Evolutionary conservation across 768 basidiomycete genomes (phyloP).

Genomic region (Antrodiella citrinella): DNA sequence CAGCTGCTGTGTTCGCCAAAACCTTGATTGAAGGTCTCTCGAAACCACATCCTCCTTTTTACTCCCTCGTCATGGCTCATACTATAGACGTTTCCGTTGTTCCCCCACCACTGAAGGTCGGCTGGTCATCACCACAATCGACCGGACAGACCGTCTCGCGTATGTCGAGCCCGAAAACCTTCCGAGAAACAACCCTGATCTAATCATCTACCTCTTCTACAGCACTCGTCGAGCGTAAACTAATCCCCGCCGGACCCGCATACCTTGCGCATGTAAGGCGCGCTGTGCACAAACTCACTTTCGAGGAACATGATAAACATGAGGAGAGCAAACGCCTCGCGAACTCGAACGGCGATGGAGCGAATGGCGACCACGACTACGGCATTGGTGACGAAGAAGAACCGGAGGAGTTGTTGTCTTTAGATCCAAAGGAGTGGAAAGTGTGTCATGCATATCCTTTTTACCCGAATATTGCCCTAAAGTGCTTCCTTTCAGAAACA

Average conservation of each 20-base stretch:
- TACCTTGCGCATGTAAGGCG: constrained; percentile 80
- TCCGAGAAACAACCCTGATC: constrained; percentile 5
- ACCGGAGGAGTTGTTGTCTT: constrained; percentile 50
- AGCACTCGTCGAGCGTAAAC: constrained; percentile 37
- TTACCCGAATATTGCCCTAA: background rate
- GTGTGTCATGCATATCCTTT: constrained; percentile 26
- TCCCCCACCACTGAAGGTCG: constrained; percentile 34
- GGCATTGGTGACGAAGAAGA: constrained; percentile 93
- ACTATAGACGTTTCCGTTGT: constrained; percentile 31
- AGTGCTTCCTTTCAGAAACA: constrained; percentile 80
- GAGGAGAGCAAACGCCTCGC: constrained; percentile 44
- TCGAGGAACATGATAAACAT: constrained; percentile 75
- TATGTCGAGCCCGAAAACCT: constrained; percentile 11
- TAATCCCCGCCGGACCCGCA: constrained; percentile 84
- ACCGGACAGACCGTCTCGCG: constrained; percentile 28
- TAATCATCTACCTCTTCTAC: constrained; percentile 11
- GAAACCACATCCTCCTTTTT: background rate
- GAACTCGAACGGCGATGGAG: constrained; percentile 36
- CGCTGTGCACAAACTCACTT: constrained; percentile 64
- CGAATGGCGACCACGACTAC: constrained; percentile 66
- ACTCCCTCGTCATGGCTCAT: constrained; percentile 16
- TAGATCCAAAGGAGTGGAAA: constrained; percentile 99
- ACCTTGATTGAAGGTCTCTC: background rate
- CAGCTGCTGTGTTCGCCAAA: background rate
- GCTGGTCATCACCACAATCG: constrained; percentile 34